Conservation (phyloP, 805 yeast genomes). For the Limtongozyma cylindracea region DNA sequence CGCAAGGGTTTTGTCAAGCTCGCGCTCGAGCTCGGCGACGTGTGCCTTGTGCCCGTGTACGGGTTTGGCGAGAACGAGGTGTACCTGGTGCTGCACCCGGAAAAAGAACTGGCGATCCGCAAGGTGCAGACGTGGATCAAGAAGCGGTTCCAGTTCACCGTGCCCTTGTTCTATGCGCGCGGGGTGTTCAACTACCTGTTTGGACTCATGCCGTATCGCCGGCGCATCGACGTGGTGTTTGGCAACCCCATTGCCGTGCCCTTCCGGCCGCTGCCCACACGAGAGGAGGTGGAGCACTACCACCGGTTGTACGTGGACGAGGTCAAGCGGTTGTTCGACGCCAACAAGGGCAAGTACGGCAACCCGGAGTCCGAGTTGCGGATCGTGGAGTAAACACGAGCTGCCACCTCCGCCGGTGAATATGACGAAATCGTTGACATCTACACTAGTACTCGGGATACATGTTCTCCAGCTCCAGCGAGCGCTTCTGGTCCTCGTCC, state of each 20-base stretch:
- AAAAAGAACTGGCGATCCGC: slow-evolving; percentile 17
- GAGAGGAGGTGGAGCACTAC: slow-evolving; percentile 29
- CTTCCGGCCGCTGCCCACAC: slow-evolving; percentile 9
- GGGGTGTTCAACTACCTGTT: slow-evolving; percentile 84
- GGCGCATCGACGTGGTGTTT: slow-evolving; percentile 51
- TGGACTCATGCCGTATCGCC: slow-evolving; percentile 72
- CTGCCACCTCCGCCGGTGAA: no score
- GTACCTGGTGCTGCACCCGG: slow-evolving; percentile 16
- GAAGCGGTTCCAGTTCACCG: slow-evolving; percentile 47
- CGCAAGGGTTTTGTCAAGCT: slow-evolving; percentile 77
- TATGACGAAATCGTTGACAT: no score
- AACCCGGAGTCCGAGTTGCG: slow-evolving; percentile 20
- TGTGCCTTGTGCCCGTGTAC: slow-evolving; percentile 63
- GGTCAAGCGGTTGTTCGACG: slow-evolving; percentile 35
- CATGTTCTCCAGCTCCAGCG: slow-evolving; percentile 1
- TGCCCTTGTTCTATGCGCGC: slow-evolving; percentile 80
- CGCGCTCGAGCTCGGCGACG: slow-evolving; percentile 61
- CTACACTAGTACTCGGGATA: no score
- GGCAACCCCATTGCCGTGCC: slow-evolving; percentile 37
- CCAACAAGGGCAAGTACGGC: slow-evolving; percentile 30
- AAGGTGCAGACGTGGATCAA: slow-evolving; percentile 53
- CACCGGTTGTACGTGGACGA: slow-evolving; percentile 49
- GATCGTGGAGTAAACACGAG: slow-evolving; percentile 19
- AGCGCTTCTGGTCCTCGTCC: no score
- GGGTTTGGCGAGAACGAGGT: slow-evolving; percentile 75